Base-by-base conservation (phyloP, 495 filamentous ascomycete genomes). In the Trichoderma gamsii region DNA sequence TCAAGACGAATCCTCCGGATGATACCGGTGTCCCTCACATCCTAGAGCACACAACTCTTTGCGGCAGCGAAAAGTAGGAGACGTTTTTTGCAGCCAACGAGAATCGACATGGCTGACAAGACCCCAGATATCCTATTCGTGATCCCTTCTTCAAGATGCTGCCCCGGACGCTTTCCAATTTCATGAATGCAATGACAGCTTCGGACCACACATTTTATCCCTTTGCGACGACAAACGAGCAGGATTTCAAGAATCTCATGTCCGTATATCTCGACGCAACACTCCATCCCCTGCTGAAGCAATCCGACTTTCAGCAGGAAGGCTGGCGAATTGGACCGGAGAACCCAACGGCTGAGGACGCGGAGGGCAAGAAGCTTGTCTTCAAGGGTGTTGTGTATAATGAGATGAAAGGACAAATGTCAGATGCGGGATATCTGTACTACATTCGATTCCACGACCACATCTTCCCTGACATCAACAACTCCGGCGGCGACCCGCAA, bases 61-160 rank as follows among this genome's bases (percentile, higher is more conserved):
- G 95, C 74, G 95, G 95, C n/a, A 97, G 92, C 71, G 86, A 97
- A 75, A 97, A 95, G 91, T 97, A 76, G 66, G 85, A 29, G 59
- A 27, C 15, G n/a, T 12, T 16, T 12, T n/a, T n/a, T 18, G 16
- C 43, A 18, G 21, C 1, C 44, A 12, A 41, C 15, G 18, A 49
- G 56, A 0, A 8, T 65, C 71, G 41, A 64, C 75, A 81, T 65
- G 76, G 67, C 63, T 69, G 67, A 70, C 32, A 12, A 29, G 74
- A n/a, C 29, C 23, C 21, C 68, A 96, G 92, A 76, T 97, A 93
- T 78, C 96, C 95, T 21, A 90, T 99, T 70, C 90, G 95, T 66
- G 95, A 99, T 77, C 95, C 95, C 0, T 99, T 99, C 82, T 98
- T 99, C 81, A 99, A 98, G 84, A 99, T 99, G 95, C 86, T 99